Evolutionary conservation across 2,329 filamentous ascomycete species (phyloP).

Genomic region (Claviceps sp.): DNA sequence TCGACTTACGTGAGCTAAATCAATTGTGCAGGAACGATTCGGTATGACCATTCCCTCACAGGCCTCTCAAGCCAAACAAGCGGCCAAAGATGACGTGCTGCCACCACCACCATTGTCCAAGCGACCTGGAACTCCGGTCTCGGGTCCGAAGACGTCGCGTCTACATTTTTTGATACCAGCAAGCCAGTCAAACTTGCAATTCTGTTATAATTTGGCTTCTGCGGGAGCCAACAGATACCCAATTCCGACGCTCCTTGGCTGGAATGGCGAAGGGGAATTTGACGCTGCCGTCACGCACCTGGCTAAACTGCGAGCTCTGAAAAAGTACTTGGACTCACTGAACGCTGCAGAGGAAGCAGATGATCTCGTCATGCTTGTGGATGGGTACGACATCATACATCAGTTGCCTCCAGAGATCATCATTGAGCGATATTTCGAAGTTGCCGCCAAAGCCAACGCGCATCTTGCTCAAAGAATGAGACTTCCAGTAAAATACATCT

Average conservation of each 20-base stretch:
- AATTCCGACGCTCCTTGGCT: slow-evolving; percentile 24
- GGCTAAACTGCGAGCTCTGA: slow-evolving; percentile 24
- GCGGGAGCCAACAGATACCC: slow-evolving; percentile 24
- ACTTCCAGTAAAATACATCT: slow-evolving; percentile 17
- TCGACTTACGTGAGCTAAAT: background rate
- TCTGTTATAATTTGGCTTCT: slow-evolving; percentile 27
- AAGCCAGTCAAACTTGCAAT: slow-evolving; percentile 20
- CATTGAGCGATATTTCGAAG: slow-evolving; percentile 45
- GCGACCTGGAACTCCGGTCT: background rate
- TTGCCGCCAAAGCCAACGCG: slow-evolving; percentile 38
- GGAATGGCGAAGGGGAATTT: slow-evolving; percentile 21
- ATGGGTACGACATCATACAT: slow-evolving; percentile 51
- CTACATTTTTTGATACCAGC: slow-evolving; percentile 27
- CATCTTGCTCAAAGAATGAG: slow-evolving; percentile 37
- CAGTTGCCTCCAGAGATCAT: slow-evolving; percentile 51
- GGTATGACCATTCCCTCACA: background rate
- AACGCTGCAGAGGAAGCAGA: slow-evolving; percentile 23
- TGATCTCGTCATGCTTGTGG: slow-evolving; percentile 50
- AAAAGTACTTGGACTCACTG: slow-evolving; percentile 20
- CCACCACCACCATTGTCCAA: background rate
- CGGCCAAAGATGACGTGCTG: background rate
- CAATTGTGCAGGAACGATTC: background rate
- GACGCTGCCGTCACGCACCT: slow-evolving; percentile 23
- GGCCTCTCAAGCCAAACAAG: background rate
- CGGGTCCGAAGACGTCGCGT: slow-evolving; percentile 12